Evolutionary conservation across 495 filamentous ascomycete genomes (phyloP), one percentile per base, ranked within the genome.

Genomic region (Podospora pseudocomata): DNA sequence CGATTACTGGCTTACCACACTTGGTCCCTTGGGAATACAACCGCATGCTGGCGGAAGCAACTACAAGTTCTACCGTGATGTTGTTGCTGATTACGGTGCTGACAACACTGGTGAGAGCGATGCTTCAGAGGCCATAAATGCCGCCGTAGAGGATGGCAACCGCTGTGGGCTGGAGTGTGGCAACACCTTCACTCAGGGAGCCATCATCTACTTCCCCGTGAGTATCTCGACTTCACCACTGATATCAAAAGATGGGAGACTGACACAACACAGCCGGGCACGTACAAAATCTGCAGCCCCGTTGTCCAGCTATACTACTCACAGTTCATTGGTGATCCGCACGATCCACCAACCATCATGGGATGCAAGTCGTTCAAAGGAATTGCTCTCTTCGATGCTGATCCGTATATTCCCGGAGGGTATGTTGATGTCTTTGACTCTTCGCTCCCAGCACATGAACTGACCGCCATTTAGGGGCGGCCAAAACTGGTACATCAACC

Each of bases 51-150:
- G 39, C 13, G 39, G 39, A 49, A 16, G 2, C 15, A 49, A 49
- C 39, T 62, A 69, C 57, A 19, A 32, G 73, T 82, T 96, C 28
- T 96, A 86, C 74, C 89, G 92, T 28, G 94, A 96, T 76, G 92
- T 96, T 32, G 89, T 85, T 79, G 23, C 7, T 19, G 92, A 95
- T 71, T 93, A 85, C 73, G 44, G 64, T 67, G 27, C 53, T 26
- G 55, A 26, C 82, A 87, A 87, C 76, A 89, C 93, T 65, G 91
- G 92, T 27, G 79, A 82, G 1, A 92, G 89, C 2, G 92, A 97
- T 75, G 91, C 95, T 73, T 92, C 92, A 1, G 86, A 76, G 27
- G 91, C 92, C 5, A 93, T 96, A 80, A 94, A 94, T 75, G 75
- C 79, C 61, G 93, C 93, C 19, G 7, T 16, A 74, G 91, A 94